Conservation (phyloP, 805 yeast genomes). For the Tetrapisispora iriomotensis region DNA sequence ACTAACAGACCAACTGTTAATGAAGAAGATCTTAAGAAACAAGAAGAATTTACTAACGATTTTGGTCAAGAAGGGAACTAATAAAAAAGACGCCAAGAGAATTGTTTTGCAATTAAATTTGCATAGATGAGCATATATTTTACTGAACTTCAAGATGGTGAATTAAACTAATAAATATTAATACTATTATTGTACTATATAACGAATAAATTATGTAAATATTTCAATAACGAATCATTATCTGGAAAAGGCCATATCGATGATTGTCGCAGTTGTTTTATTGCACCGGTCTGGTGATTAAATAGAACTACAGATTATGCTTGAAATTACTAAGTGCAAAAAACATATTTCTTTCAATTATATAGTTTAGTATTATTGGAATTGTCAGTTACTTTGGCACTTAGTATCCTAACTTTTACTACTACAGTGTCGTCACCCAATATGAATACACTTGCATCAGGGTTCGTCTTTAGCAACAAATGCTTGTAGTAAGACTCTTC, state of each 20-base stretch:
- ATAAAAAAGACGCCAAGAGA: no score
- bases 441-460: constrained; percentile 62
- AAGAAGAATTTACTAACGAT: constrained; percentile 81
- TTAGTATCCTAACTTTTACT: constrained; percentile 51
- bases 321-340: no score
- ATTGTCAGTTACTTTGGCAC: constrained; percentile 72
- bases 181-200: no score
- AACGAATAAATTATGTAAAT: no score
- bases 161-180: no score
- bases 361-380: constrained; percentile 43
- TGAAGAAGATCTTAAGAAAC: constrained; percentile 68
- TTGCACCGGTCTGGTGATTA: no score
- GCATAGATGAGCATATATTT: no score
- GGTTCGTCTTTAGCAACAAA: constrained; percentile 50
- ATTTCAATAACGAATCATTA: no score
- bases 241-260: no score
- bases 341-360: constrained; percentile 10
- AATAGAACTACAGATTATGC: no score
- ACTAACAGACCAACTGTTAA: constrained; percentile 93
- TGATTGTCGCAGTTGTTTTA: no score
- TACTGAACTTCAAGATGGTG: no score
- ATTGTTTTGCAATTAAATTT: background rate
- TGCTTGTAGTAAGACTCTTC: constrained; percentile 53
- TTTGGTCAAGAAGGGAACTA: constrained; percentile 90
- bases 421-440: constrained; percentile 55